A percentile compares a stretch with the other conserved stretches of the same genome.
These are phyloP conservation scores for Trichoderma brevicompactum DNA, from an alignment of 2,329 filamentous ascomycete species.

Conservation along the genomic window DNA sequence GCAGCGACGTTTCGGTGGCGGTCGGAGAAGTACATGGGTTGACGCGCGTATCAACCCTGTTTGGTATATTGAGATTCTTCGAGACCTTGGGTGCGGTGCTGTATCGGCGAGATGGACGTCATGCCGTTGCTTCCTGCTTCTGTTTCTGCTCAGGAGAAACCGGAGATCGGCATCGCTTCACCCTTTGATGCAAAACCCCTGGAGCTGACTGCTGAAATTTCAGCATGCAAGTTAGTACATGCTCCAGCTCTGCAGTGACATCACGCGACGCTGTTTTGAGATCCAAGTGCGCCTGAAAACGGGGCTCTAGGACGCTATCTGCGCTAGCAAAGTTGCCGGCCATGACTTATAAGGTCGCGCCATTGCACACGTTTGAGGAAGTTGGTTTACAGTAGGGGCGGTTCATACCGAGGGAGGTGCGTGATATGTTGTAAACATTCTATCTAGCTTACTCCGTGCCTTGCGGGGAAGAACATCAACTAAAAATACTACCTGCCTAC, in stretches of 20 bases:
- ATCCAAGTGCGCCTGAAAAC: slow-evolving; percentile 1
- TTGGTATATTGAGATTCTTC: not conserved
- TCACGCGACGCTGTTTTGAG: slow-evolving; percentile 5
- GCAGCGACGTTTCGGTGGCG: slow-evolving; percentile 9
- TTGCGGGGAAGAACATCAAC: no score
- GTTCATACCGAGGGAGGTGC: no score
- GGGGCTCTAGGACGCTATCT: not conserved
- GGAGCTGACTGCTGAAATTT: slow-evolving; percentile 7
- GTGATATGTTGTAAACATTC: no score
- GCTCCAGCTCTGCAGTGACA: slow-evolving; percentile 4
- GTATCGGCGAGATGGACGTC: not conserved
- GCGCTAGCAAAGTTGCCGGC: not conserved
- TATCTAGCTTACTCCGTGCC: no score
- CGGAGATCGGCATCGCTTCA: not conserved
- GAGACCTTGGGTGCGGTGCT: not conserved
- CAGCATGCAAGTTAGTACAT: no score
- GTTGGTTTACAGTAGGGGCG: not conserved
- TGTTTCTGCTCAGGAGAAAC: not conserved
- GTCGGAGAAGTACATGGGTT: slow-evolving; percentile 13
- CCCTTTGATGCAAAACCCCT: not conserved
- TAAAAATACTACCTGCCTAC: no score
- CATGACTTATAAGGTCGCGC: not conserved
- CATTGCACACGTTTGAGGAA: not conserved
- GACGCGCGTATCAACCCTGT: slow-evolving; percentile 25
- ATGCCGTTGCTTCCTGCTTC: slow-evolving; percentile 1